Evolutionary conservation across 352 stramenopile species (phyloP).

Genomic region (Pythium scleroteichum): DNA sequence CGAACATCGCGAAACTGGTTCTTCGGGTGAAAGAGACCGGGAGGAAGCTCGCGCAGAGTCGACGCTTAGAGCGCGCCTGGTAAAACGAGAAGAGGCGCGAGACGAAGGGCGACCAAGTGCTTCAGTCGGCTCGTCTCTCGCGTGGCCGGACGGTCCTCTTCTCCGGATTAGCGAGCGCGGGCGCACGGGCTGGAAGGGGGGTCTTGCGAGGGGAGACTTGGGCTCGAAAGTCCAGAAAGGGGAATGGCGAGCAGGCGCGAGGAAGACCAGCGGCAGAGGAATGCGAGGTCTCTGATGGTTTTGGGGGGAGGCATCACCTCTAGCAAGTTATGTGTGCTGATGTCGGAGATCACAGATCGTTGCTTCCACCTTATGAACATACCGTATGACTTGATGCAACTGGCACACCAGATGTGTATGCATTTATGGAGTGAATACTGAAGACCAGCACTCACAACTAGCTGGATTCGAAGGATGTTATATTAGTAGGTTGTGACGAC

Average conservation of each 20-base stretch:
- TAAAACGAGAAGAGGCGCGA: constrained; percentile 44
- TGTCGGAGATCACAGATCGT: no score
- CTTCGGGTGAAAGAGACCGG: constrained; percentile 43
- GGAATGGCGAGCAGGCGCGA: constrained; percentile 2
- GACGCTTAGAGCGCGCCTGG: constrained; percentile 31
- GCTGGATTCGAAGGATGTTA: neutral
- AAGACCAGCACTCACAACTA: constrained; percentile 23
- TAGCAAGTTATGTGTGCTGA: neutral
- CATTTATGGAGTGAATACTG: neutral
- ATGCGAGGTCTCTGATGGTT: no score
- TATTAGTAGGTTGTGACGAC: neutral
- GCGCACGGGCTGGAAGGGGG: neutral
- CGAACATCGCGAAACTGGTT: constrained; percentile 36
- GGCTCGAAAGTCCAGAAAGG: constrained; percentile 16
- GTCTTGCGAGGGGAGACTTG: constrained; percentile 2
- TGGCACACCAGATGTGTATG: neutral
- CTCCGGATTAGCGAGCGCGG: constrained; percentile 19
- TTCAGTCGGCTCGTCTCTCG: constrained; percentile 15
- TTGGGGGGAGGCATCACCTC: neutral
- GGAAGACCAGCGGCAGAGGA: no score
- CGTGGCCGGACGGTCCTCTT: constrained; percentile 25
- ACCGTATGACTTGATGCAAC: no score
- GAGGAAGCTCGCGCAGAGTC: constrained; percentile 39
- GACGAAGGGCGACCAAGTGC: constrained; percentile 9
- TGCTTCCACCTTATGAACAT: no score